Evolutionary conservation across 2,329 filamentous ascomycete genomes (phyloP).

Genomic region (Hypoxylon sp.): DNA sequence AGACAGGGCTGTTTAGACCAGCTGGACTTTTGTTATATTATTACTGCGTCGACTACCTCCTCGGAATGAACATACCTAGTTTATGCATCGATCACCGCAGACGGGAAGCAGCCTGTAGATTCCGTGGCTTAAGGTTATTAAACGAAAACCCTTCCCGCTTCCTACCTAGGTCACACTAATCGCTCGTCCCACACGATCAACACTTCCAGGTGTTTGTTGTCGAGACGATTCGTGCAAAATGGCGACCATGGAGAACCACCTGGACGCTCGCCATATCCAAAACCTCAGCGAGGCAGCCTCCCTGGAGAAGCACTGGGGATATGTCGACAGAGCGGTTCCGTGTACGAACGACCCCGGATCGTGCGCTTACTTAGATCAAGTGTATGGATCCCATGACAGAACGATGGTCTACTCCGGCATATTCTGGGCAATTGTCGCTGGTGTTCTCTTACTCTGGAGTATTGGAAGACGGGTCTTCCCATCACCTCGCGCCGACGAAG

Average conservation of each 20-base stretch:
- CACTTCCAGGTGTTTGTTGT: conserved; percentile 12
- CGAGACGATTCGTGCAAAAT: conserved; percentile 38
- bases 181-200: conserved; percentile 20
- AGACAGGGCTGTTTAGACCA: conserved; percentile 15
- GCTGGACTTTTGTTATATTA: conserved; percentile 31
- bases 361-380: conserved; percentile 70
- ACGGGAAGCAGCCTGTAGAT: conserved; percentile 27
- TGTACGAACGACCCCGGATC: conserved; percentile 71
- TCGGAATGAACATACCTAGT: conserved; percentile 22
- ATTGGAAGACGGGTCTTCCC: conserved; percentile 52
- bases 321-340: conserved; percentile 66
- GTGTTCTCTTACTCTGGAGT: conserved; percentile 62
- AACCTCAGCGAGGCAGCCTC: conserved; percentile 58
- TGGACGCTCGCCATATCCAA: conserved; percentile 61
- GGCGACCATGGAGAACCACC: conserved; percentile 43
- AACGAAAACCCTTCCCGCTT: conserved; percentile 23
- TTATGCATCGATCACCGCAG: conserved; percentile 23
- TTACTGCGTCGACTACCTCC: conserved; percentile 20
- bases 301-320: conserved; percentile 70
- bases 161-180: conserved; percentile 14
- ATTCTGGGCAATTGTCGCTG: conserved; percentile 64
- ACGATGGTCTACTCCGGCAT: conserved; percentile 67
- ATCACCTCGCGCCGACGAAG: conserved; percentile 48
- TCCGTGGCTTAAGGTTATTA: conserved; percentile 23
- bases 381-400: conserved; percentile 65